A percentile compares a stretch with the other conserved stretches of the same genome.
phyloP scores from a whole-genome alignment of 371 early-diverging fungal genomes.

The Haplosporangium sp. region DNA sequence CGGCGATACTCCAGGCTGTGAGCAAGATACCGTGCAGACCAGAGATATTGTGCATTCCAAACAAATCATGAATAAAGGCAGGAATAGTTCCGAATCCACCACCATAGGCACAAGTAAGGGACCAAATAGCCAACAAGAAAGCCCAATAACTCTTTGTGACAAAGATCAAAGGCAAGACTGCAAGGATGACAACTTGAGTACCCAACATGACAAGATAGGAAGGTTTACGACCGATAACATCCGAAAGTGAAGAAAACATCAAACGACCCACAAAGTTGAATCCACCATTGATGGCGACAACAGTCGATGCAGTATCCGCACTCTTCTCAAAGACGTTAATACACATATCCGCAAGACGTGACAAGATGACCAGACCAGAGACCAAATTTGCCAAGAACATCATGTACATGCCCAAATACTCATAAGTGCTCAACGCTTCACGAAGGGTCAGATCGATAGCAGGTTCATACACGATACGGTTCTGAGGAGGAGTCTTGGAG shows the following conservation, averaged over 20 bases:
- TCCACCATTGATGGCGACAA: conserved; percentile 71
- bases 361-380: conserved; percentile 71
- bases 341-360: conserved; percentile 71
- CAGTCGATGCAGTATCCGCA: conserved; percentile 62
- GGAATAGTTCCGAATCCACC: conserved; percentile 79
- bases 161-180: conserved; percentile 63
- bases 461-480: conserved; percentile 51
- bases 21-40: conserved; percentile 69
- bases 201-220: conserved; percentile 66
- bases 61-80: conserved; percentile 76
- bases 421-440: conserved; percentile 51
- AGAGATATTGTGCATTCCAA: conserved; percentile 74
- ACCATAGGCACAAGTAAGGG: conserved; percentile 67
- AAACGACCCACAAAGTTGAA: conserved; percentile 75
- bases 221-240: conserved; percentile 69
- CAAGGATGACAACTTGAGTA: conserved; percentile 62
- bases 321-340: conserved; percentile 64
- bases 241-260: conserved; percentile 66
- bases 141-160: conserved; percentile 61
- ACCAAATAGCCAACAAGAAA: conserved; percentile 64
- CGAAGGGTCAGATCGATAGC: conserved; percentile 53
- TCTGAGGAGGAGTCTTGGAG: conserved; percentile 46
- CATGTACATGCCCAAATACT: conserved; percentile 56
- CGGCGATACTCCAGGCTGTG: conserved; percentile 74
- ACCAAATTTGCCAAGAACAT: conserved; percentile 66